Evolutionary conservation across 495 filamentous ascomycete genomes (phyloP), one percentile per base, ranked within the genome.

Genomic region (Durotheca rogersii): DNA sequence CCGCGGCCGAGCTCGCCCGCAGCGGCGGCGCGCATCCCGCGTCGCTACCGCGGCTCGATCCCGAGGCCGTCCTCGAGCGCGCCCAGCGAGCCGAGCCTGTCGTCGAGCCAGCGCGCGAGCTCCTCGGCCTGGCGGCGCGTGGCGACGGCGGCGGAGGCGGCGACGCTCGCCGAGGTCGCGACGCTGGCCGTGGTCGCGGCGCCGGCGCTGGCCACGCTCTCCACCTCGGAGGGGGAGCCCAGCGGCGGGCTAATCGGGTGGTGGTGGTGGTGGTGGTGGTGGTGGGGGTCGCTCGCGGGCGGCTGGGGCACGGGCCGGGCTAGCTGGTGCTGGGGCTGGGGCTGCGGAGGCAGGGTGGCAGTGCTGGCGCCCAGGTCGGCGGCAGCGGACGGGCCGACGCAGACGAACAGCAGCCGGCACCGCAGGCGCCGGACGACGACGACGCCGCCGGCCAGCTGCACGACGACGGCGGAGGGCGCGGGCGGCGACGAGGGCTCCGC

Each of bases 341-440:
- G n/a, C 17, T 34, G n/a, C n/a, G n/a, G n/a, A n/a, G n/a, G n/a
- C n/a, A n/a, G n/a, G n/a, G n/a, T n/a, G n/a, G n/a, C n/a, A n/a
- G n/a, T n/a, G n/a, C 47, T 53, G 5, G 31, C 27, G 7, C 21
- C 20, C n/a, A n/a, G n/a, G n/a, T 40, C 58, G 0, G 15, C 31
- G 7, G 46, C 39, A 2, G 51, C 43, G 11, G 44, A 36, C n/a
- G 72, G 71, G n/a, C 77, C 76, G 36, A 79, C 67, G 53, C 73
- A 77, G 36, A 81, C 69, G 50, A 80, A 78, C 29, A 81, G 53
- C 48, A 81, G 66, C 10, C 74, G 75, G 63, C 76, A 77, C 4
- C 56, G 52, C 38, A 81, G 63, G 0, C 61, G 60, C 2, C 77
- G 64, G 31, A 81, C 74, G 23, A 75, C 62, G 43, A 81, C 71